These are phyloP conservation scores for Suillus placidus DNA, from an alignment of 768 basidiomycete species.

Conservation along the genomic window DNA sequence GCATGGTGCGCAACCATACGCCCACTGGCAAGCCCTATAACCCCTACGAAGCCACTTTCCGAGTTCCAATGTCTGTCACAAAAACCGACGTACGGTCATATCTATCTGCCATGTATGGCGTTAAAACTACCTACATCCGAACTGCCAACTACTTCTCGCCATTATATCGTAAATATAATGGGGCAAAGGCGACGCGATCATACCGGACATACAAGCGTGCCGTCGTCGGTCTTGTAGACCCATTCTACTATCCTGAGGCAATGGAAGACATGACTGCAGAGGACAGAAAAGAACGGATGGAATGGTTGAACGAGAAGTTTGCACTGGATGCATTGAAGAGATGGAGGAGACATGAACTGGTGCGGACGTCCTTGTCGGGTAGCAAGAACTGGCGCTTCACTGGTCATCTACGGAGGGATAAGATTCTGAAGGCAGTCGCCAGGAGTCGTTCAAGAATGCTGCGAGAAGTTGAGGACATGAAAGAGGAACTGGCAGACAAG, in stretches of 20 bases:
- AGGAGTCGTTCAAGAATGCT: conserved; percentile 48
- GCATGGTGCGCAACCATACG: conserved; percentile 83
- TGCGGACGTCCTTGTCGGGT: conserved; percentile 39
- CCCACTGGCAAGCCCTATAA: conserved; percentile 81
- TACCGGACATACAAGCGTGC: conserved; percentile 84
- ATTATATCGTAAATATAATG: conserved; percentile 33
- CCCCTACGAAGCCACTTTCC: conserved; percentile 93
- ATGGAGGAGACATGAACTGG: conserved; percentile 34
- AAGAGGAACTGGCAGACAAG: conserved; percentile 32
- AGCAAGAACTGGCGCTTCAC: conserved; percentile 42
- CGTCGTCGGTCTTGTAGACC: conserved; percentile 87
- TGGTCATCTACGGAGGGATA: conserved; percentile 45
- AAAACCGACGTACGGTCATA: conserved; percentile 93
- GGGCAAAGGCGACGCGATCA: conserved; percentile 34
- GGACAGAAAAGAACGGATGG: conserved; percentile 56
- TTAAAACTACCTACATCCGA: conserved; percentile 90
- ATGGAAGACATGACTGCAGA: conserved; percentile 73
- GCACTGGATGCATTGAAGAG: conserved; percentile 39
- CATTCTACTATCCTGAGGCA: conserved; percentile 90
- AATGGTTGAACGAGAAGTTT: conserved; percentile 68
- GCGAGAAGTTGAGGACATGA: conserved; percentile 40
- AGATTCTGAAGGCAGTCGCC: conserved; percentile 55
- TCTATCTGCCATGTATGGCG: conserved; percentile 81
- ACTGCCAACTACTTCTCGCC: conserved; percentile 88
- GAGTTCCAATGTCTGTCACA: conserved; percentile 84